Evolutionary conservation across 2,329 filamentous ascomycete genomes (phyloP), one percentile per base, ranked within the genome.

Genomic region (Alternaria sp.): DNA sequence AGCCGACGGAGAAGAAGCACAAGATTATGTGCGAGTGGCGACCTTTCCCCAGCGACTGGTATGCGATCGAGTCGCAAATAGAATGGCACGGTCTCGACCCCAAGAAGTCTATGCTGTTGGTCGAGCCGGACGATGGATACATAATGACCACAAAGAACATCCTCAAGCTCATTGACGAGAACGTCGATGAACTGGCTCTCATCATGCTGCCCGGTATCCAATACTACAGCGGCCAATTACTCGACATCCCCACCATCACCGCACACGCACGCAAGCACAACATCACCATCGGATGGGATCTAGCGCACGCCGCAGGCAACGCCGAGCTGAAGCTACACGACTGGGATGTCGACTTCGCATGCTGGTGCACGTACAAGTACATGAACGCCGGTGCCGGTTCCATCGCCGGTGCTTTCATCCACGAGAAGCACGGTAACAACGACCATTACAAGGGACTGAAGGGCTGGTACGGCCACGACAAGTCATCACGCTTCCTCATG

Each of bases 341-440:
- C 69, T 97, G 93, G 93, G 86, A 91, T 69, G 93, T 96, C 26
- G 93, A 97, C 78, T 97, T 96, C 73, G 93, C 93, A 5, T 92
- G 87, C 60, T 97, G 93, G 93, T 97, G 93, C 81, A 94, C 90
- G 4, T 97, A 97, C 85, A 97, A 97, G 83, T 97, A 97, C 82
- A 86, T 97, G 77, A 97, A 96, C 75, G 88, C 90, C 11, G 93
- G 93, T 0, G 92, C 93, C 0, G 93, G 93, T 5, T 86, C 89
- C 11, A 95, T 96, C 66, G 92, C 88, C 1, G 93, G 90, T 1
- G 84, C 90, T 1, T 97, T 93, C 71, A 90, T 97, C 6, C 93
- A 97, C 79, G 87, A 91, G 74, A 85, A 84, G 56, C 91, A 96
- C 77, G 89, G 90, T 50, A 77, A 80, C 44, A 88, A 91, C 43